Percentiles rank a stretch among this genome's conserved stretches.
These are phyloP conservation scores for Ascochyta koolunga DNA, from an alignment of 2,329 filamentous ascomycete genomes.

Conservation along the genomic window DNA sequence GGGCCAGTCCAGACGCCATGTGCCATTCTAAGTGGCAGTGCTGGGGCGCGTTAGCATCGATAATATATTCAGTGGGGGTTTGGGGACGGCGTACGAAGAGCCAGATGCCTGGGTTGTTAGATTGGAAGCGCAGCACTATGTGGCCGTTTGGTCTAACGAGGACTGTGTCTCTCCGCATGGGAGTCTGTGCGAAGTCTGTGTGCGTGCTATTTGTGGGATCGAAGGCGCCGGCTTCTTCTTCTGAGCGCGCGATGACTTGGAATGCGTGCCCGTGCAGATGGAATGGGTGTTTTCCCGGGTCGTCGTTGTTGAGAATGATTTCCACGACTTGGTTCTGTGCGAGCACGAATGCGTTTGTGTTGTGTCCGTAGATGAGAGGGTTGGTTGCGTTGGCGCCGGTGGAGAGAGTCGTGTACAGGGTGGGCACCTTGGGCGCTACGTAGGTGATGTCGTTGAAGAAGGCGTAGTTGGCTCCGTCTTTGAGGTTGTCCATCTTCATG, in stretches of 20 bases:
- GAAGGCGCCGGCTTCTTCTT: constrained; percentile 56
- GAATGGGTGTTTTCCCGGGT: constrained; percentile 70
- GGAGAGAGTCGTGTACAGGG: constrained; percentile 76
- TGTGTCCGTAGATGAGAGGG: constrained; percentile 56
- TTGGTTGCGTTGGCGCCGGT: constrained; percentile 58
- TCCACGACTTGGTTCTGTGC: constrained; percentile 71
- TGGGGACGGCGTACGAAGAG: constrained; percentile 24
- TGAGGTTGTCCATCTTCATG: constrained; percentile 68
- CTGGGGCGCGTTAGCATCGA: neutral
- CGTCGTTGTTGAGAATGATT: constrained; percentile 77
- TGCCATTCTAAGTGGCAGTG: constrained; percentile 49
- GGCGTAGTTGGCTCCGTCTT: constrained; percentile 68
- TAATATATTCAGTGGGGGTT: constrained; percentile 1
- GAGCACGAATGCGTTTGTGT: constrained; percentile 67
- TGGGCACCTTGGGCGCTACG: constrained; percentile 74
- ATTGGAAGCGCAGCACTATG: constrained; percentile 61
- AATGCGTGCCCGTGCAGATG: constrained; percentile 67
- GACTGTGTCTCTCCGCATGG: constrained; percentile 61
- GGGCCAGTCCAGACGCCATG: constrained; percentile 55
- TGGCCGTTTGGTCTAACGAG: constrained; percentile 61
- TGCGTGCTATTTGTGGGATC: constrained; percentile 42
- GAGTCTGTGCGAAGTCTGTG: constrained; percentile 29
- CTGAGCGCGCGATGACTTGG: constrained; percentile 44
- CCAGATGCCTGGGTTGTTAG: constrained; percentile 56
- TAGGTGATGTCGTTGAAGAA: constrained; percentile 78